Conservation (phyloP, 192 early-diverging fungal species). For the Irineochytrium annulatum region DNA sequence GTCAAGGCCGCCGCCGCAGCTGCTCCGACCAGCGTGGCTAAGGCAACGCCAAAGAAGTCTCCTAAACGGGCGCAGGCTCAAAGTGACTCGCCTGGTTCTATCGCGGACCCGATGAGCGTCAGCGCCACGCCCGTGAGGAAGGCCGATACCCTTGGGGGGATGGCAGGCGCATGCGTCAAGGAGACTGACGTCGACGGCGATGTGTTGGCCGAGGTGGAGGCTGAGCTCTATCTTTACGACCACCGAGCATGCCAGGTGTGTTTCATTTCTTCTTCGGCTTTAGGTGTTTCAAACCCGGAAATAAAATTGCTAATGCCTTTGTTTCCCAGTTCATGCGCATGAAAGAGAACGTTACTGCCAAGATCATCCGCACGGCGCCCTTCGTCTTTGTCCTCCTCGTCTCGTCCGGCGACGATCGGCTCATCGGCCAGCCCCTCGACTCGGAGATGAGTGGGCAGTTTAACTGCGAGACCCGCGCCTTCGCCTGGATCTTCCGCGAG, state of each 20-base stretch:
- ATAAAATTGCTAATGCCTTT: too few relatives aligned
- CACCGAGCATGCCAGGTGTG: conserved; percentile 27
- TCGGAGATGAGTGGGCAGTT: conserved; percentile 77
- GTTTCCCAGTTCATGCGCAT: conserved; percentile 28
- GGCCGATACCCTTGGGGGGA: not conserved
- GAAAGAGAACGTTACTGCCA: conserved; percentile 15
- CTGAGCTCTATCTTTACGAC: conserved; percentile 68
- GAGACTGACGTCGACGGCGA: conserved; percentile 40
- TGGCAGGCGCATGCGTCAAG: too few relatives aligned
- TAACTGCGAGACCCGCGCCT: conserved; percentile 62
- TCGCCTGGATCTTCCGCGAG: conserved; percentile 80
- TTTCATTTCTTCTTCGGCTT: not conserved
- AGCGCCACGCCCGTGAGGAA: conserved; percentile 12
- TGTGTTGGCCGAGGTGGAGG: conserved; percentile 41
- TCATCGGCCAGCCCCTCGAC: conserved; percentile 60
- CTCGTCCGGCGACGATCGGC: conserved; percentile 26
- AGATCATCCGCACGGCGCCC: conserved; percentile 19
- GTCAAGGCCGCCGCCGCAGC: not conserved
- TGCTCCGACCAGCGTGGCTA: not conserved
- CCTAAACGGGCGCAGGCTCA: too few relatives aligned
- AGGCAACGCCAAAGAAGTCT: too few relatives aligned
- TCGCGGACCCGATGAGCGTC: conserved; percentile 9
- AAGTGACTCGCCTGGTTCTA: too few relatives aligned
- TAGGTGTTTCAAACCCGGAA: not conserved
- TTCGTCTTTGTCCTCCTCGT: conserved; percentile 30